A percentile compares a stretch with the other conserved stretches of the same genome.
These are phyloP conservation scores for Russula emetica DNA, from an alignment of 768 basidiomycete genomes.

Conservation along the genomic window DNA sequence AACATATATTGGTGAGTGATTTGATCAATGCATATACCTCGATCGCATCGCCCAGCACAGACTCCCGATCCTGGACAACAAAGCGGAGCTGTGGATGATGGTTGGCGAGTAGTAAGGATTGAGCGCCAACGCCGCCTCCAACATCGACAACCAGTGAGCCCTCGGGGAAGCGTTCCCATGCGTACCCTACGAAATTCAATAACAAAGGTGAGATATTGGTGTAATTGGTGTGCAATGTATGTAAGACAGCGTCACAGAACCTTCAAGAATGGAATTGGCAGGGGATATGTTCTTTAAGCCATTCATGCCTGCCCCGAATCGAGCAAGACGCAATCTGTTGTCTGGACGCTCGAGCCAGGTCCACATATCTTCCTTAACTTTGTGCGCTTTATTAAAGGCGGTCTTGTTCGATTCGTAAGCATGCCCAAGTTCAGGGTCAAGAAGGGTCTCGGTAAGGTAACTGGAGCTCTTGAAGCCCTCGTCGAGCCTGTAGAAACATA, in stretches of 20 bases:
- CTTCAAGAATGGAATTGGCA: background rate
- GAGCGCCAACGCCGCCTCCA: slow-evolving; percentile 13
- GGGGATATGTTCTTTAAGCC: background rate
- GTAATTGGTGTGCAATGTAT: background rate
- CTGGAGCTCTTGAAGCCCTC: slow-evolving; percentile 29
- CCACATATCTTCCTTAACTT: background rate
- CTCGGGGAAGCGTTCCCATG: slow-evolving; percentile 5
- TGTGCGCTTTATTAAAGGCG: slow-evolving; percentile 9
- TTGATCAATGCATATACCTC: background rate
- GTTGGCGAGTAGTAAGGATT: slow-evolving; percentile 8
- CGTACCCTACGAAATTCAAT: slow-evolving; percentile 1
- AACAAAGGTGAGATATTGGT: background rate
- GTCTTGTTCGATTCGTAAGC: background rate
- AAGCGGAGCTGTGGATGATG: slow-evolving; percentile 7
- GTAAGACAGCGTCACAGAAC: background rate
- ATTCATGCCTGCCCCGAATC: slow-evolving; percentile 8
- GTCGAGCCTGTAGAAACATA: slow-evolving; percentile 13
- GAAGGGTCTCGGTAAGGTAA: slow-evolving; percentile 29
- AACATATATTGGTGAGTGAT: background rate
- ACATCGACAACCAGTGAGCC: slow-evolving; percentile 20
- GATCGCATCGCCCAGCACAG: slow-evolving; percentile 3
- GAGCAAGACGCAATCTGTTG: background rate
- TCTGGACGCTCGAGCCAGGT: slow-evolving; percentile 9
- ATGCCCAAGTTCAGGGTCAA: slow-evolving; percentile 16
- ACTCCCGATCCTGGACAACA: slow-evolving; percentile 14